A percentile compares a stretch with the other conserved stretches of the same genome.
phyloP scores from a whole-genome alignment of 306 rosid species.

The Comarum palustre region DNA sequence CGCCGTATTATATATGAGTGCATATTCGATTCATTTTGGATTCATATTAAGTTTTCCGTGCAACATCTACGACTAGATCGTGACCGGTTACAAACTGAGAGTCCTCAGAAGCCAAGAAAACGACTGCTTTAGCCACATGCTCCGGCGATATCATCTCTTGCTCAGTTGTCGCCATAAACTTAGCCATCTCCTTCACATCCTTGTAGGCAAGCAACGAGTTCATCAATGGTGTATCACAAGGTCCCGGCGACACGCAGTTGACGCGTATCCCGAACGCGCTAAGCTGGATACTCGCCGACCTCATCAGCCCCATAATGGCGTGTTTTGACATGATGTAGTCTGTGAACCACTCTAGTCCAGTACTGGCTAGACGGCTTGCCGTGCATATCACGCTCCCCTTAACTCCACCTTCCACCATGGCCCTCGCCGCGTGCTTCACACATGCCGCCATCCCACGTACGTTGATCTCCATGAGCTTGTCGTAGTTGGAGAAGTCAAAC shows the following conservation, averaged over 20 bases:
- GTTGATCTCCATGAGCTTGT: constrained; percentile 32
- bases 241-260: constrained; percentile 38
- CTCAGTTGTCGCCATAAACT: not conserved
- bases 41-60: not conserved
- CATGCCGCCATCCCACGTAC: constrained; percentile 39
- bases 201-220: not conserved
- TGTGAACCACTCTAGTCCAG: not conserved
- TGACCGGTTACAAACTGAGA: constrained; percentile 22
- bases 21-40: too few relatives aligned
- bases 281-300: constrained; percentile 36
- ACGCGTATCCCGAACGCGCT: constrained; percentile 27
- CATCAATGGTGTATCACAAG: not conserved
- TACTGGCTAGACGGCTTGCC: constrained; percentile 29
- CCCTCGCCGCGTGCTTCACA: constrained; percentile 50
- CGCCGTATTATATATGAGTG: too few relatives aligned
- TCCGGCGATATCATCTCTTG: not conserved
- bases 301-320: constrained; percentile 31
- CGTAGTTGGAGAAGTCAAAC: constrained; percentile 32
- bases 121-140: constrained; percentile 29
- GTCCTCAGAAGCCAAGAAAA: constrained; percentile 23
- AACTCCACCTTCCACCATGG: constrained; percentile 40
- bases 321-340: constrained; percentile 35
- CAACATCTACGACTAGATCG: constrained; percentile 19
- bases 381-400: constrained; percentile 56
- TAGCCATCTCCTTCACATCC: not conserved